Percentiles rank a stretch among this genome's conserved stretches.
Conservation (phyloP, 257 asterid genomes). For the Leonotis leonurus region DNA sequence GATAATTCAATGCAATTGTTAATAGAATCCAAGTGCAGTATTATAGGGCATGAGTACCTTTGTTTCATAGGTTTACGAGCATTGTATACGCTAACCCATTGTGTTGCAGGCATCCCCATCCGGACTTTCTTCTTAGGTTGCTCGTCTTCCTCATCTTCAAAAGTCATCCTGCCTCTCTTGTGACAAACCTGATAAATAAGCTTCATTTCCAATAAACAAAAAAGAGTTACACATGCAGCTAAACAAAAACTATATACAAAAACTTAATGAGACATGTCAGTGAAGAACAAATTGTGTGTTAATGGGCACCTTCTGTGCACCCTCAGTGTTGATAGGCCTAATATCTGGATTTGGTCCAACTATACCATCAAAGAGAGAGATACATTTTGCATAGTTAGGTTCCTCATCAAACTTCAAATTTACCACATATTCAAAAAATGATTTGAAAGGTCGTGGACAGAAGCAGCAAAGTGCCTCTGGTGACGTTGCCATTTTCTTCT, state of each 20-base stretch:
- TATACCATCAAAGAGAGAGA: constrained; percentile 72
- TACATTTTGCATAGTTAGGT: constrained; percentile 63
- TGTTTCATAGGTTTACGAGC: constrained; percentile 88
- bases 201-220: constrained; percentile 30
- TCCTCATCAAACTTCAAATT: constrained; percentile 84
- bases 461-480: constrained; percentile 61
- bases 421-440: constrained; percentile 62
- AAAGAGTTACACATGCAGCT: constrained; percentile 12
- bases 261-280: not conserved
- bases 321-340: constrained; percentile 82
- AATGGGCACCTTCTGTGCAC: constrained; percentile 70
- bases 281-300: not conserved
- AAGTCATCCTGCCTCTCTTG: constrained; percentile 61
- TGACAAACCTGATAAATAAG: constrained; percentile 67
- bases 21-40: not conserved
- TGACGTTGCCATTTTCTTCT: constrained; percentile 82
- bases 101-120: constrained; percentile 72
- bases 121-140: constrained; percentile 77
- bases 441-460: constrained; percentile 62
- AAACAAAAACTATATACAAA: not conserved
- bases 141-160: constrained; percentile 67
- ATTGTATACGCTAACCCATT: constrained; percentile 79
- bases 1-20: not conserved
- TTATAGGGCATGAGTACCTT: constrained; percentile 33
- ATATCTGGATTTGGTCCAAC: constrained; percentile 66